Evolutionary conservation across 768 basidiomycete genomes (phyloP).

Genomic region (Agaricus subrufescens): DNA sequence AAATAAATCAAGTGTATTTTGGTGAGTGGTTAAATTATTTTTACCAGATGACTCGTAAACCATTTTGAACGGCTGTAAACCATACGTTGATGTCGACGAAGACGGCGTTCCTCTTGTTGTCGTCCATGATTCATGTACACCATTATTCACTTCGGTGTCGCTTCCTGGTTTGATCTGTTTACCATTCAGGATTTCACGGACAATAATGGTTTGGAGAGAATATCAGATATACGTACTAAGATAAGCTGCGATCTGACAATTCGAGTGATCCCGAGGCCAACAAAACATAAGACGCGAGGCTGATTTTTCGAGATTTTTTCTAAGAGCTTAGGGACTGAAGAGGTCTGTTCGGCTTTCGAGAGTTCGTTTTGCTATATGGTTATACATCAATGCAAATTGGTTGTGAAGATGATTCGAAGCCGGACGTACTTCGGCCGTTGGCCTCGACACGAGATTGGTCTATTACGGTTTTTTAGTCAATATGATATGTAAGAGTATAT

Average conservation of each 20-base stretch:
- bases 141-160: neutral
- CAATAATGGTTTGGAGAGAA: neutral
- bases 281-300: constrained; percentile 72
- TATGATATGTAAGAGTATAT: neutral
- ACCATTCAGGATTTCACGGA: neutral
- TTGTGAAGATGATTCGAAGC: too few relatives aligned
- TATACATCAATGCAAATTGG: too few relatives aligned
- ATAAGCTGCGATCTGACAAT: constrained; percentile 24
- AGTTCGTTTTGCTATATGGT: constrained; percentile 48
- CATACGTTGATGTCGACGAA: constrained; percentile 16
- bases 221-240: constrained; percentile 13
- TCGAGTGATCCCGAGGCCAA: constrained; percentile 63
- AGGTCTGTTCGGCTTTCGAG: constrained; percentile 43
- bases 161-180: neutral
- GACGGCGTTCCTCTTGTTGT: constrained; percentile 13
- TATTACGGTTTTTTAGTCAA: constrained; percentile 20
- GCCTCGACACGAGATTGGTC: constrained; percentile 75
- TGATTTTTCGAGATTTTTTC: constrained; percentile 50
- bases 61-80: constrained; percentile 50
- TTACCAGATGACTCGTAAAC: constrained; percentile 25
- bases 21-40: neutral
- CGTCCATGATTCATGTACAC: too few relatives aligned
- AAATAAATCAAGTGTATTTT: neutral
- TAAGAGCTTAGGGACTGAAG: constrained; percentile 53
- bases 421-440: constrained; percentile 53